phyloP scores from a whole-genome alignment of 306 rosid species.

The Dalbergia cultrata region DNA sequence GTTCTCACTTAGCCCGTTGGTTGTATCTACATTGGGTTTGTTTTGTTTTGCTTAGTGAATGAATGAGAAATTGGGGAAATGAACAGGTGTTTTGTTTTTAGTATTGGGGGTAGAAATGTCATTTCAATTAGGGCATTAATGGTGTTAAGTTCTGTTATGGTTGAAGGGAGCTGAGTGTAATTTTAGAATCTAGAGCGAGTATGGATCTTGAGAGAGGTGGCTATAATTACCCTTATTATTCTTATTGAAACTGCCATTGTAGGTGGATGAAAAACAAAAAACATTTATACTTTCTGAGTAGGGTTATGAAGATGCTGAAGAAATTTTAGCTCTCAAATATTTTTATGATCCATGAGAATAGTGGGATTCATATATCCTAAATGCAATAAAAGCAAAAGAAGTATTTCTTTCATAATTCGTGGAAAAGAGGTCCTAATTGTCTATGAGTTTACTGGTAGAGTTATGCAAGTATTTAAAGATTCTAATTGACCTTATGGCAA shows the following conservation, averaged over 20 bases:
- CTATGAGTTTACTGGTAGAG: slow-evolving; percentile 98
- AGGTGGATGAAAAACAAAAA: slow-evolving; percentile 97
- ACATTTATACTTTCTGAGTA: slow-evolving; percentile 86
- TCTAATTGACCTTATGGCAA: slow-evolving; percentile 18
- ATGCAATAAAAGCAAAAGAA: slow-evolving; percentile 96
- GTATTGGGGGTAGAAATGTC: no score
- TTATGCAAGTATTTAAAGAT: slow-evolving; percentile 81
- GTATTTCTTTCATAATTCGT: slow-evolving; percentile 91
- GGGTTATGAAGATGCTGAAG: slow-evolving; percentile 98
- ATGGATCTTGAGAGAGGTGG: no score
- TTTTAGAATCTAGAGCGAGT: no score
- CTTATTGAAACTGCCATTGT: slow-evolving; percentile 46
- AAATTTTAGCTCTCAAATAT: slow-evolving; percentile 87
- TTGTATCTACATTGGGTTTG: no score
- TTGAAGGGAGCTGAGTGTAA: no score
- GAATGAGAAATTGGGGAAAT: no score
- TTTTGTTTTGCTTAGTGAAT: no score
- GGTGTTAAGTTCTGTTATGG: no score
- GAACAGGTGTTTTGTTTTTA: no score
- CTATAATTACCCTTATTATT: no score
- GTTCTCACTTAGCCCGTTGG: no score
- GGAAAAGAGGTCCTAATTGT: slow-evolving; percentile 94
- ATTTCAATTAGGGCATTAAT: no score
- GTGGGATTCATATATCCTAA: slow-evolving; percentile 94
- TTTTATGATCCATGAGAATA: slow-evolving; percentile 95